Conservation (phyloP, 2,329 filamentous ascomycete genomes). For the Parafenestella ontariensis region DNA sequence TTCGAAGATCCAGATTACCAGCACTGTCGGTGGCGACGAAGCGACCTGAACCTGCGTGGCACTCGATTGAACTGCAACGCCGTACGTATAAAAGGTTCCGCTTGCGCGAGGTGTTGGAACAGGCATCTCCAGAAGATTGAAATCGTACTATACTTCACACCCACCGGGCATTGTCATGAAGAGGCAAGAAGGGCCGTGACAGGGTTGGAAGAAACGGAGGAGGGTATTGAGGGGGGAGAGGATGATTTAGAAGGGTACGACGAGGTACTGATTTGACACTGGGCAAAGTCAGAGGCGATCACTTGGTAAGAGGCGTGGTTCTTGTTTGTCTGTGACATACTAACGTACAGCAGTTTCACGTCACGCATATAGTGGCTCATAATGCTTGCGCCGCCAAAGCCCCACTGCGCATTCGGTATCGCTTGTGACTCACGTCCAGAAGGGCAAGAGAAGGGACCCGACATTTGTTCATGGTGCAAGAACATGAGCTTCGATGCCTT, state of each 20-base stretch:
- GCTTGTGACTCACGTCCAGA: constrained; percentile 25
- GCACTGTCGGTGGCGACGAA: constrained; percentile 32
- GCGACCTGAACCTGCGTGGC: constrained; percentile 34
- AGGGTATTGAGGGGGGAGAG: constrained; percentile 22
- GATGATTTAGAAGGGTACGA: constrained; percentile 38
- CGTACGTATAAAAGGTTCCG: constrained; percentile 29
- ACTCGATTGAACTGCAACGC: constrained; percentile 25
- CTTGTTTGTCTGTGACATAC: not conserved
- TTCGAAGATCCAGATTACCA: constrained; percentile 38
- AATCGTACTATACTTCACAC: constrained; percentile 36
- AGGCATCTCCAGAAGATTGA: constrained; percentile 30
- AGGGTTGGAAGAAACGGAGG: constrained; percentile 22
- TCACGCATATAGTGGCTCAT: constrained; percentile 2
- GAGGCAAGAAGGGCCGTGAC: constrained; percentile 28
- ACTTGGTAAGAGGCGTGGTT: not conserved
- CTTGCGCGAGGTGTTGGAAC: constrained; percentile 35
- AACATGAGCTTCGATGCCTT: constrained; percentile 34
- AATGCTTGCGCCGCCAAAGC: constrained; percentile 28
- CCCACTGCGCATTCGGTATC: constrained; percentile 29
- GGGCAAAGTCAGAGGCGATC: not conserved
- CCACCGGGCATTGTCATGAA: constrained; percentile 38
- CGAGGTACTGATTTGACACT: constrained; percentile 13
- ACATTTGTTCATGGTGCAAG: constrained; percentile 33
- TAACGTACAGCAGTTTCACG: constrained; percentile 3
- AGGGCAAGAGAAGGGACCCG: constrained; percentile 26